phyloP scores from a whole-genome alignment of 1,284 basidiomycete genomes.

The Moesziomyces sp. region DNA sequence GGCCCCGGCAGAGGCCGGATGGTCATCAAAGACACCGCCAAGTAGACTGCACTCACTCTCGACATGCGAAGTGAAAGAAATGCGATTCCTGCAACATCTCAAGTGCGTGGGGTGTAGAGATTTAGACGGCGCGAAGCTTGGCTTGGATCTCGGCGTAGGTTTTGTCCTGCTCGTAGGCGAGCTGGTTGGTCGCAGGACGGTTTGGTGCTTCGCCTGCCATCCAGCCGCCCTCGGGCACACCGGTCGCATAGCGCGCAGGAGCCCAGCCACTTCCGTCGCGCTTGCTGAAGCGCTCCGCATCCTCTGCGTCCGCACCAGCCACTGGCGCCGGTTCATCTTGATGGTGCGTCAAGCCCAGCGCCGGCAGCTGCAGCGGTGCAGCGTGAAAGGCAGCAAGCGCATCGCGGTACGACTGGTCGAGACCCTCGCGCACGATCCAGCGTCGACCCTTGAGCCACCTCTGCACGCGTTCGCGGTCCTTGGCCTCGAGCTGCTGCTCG shows the following conservation, averaged over 20 bases:
- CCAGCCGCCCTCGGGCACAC: slow-evolving; percentile 42
- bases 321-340: not conserved
- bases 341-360: slow-evolving; percentile 13
- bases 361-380: slow-evolving; percentile 17
- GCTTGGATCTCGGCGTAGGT: slow-evolving; percentile 48
- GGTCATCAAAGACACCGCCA: slow-evolving; percentile 17
- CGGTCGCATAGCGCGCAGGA: slow-evolving; percentile 45
- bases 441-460: slow-evolving; percentile 45
- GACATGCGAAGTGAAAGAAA: no score
- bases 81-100: no score
- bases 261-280: slow-evolving; percentile 56
- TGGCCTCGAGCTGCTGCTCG: slow-evolving; percentile 16
- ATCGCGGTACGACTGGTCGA: slow-evolving; percentile 46
- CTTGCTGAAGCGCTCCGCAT: slow-evolving; percentile 9
- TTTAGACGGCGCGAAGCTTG: slow-evolving; percentile 12
- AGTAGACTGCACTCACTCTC: not conserved
- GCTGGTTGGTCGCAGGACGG: slow-evolving; percentile 22
- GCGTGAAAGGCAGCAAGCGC: slow-evolving; percentile 23
- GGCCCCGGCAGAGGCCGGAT: slow-evolving; percentile 42
- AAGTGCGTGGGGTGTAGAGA: no score
- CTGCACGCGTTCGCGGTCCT: slow-evolving; percentile 41
- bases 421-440: slow-evolving; percentile 52
- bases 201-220: slow-evolving; percentile 39
- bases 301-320: not conserved
- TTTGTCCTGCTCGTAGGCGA: slow-evolving; percentile 37